Conservation (phyloP, 345 rosid genomes). For the Crucihimalaya himalaica region DNA sequence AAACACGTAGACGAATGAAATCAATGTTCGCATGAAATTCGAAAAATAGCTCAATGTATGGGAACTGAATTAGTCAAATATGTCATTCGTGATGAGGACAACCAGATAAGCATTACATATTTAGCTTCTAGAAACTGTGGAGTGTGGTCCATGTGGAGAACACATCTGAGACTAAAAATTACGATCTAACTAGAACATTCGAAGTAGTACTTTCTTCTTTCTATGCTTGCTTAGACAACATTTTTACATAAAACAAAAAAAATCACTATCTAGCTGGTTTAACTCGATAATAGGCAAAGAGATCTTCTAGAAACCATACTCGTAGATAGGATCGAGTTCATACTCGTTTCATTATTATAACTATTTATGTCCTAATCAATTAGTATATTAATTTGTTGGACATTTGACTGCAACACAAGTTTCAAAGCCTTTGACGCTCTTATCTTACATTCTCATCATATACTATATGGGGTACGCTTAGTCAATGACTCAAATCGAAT, state of each 20-base stretch:
- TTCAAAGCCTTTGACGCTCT: conserved; percentile 30
- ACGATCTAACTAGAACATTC: background rate
- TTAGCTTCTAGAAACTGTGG: conserved; percentile 19
- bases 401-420: conserved; percentile 26
- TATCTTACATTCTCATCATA: conserved; percentile 5
- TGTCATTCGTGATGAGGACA: conserved; percentile 19
- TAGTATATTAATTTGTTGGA: conserved; percentile 15
- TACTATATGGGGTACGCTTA: conserved; percentile 10
- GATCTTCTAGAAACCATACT: background rate
- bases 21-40: background rate
- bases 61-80: conserved; percentile 19
- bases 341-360: background rate
- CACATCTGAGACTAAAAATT: conserved; percentile 5
- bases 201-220: background rate
- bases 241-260: background rate
- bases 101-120: background rate
- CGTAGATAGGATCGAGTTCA: background rate
- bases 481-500: conserved; percentile 3
- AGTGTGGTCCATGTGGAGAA: background rate
- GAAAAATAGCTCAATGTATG: background rate
- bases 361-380: background rate
- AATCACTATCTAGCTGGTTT: background rate
- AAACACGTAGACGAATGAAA: conserved; percentile 11
- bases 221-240: background rate
- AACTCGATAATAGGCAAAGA: background rate